Evolutionary conservation across 352 stramenopile species (phyloP), one percentile per base, ranked within the genome.

Genomic region (Pythium rishiriense): DNA sequence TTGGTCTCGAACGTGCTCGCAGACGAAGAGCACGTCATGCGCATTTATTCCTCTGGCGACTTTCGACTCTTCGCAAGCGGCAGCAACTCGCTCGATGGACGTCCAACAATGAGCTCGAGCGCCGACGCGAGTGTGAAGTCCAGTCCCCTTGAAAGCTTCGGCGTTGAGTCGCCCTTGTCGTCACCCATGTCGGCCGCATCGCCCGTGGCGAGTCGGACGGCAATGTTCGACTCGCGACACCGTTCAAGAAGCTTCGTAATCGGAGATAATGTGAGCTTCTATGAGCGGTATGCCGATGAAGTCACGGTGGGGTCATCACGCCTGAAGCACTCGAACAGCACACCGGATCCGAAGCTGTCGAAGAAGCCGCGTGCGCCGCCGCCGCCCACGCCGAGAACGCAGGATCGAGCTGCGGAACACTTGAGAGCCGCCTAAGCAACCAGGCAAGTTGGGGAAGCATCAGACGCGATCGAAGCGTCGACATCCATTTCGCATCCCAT

Each of bases 1-100:
- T 70, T 88, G 46, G 81, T 90, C 28, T 79, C 85, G 70, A 79
- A 87, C 56, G 56, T 87, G 48, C 66, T 91, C 33, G 68, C 69
- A 1, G 73, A 81, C 46, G 83, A 89, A 57, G 66, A 90, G 37
- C 78, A 78, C 37, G 74, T 87, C 22, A 60, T 90, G 66, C 75
- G 77, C 12, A 71, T 91, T 22, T 91, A 82, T 52, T 63, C 69
- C 12, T 85, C 79, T 0, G 77, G 83, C 19, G 81, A 91, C 50
- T 91, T 90, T 63, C 78, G 76, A 47, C 75, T 85, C 33, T 90
- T 90, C 11, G 52, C 66, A 25, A 60, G 37, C n/a, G 33, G 26
- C 11, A 70, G 25, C 45, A 70, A 64, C 39, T 48, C 53, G 5
- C 10, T 66, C 19, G 57, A 65, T 28, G 57, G 51, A 4, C 64